phyloP scores from a whole-genome alignment of 129 eudicot genomes.

The Lactuca sativa region DNA sequence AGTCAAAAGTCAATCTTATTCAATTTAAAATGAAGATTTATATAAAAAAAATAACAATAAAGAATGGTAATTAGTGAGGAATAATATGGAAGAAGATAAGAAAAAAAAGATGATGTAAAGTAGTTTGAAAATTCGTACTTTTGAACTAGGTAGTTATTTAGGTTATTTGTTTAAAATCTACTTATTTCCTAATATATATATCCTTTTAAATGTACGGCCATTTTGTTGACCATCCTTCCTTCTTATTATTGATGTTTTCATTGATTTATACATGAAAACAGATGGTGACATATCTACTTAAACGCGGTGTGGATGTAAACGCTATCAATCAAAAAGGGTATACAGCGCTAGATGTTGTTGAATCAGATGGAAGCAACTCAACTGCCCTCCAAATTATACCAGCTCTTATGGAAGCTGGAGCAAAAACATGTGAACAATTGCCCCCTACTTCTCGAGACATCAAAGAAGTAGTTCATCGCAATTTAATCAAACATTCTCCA shows the following conservation, averaged over 20 bases:
- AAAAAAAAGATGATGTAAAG: too few relatives aligned
- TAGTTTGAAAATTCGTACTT: too few relatives aligned
- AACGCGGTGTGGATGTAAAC: constrained; percentile 45
- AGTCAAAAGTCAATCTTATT: too few relatives aligned
- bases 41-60: too few relatives aligned
- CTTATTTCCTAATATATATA: too few relatives aligned
- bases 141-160: too few relatives aligned
- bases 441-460: constrained; percentile 41
- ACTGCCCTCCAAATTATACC: constrained; percentile 44
- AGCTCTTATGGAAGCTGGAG: constrained; percentile 41
- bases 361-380: constrained; percentile 50
- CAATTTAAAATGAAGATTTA: too few relatives aligned
- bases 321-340: constrained; percentile 37
- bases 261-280: constrained; percentile 10
- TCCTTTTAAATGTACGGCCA: too few relatives aligned
- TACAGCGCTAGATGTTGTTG: constrained; percentile 47
- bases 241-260: not conserved
- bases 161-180: too few relatives aligned
- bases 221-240: too few relatives aligned
- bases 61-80: too few relatives aligned
- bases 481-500: constrained; percentile 11
- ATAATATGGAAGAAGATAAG: too few relatives aligned
- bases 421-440: constrained; percentile 49
- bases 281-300: constrained; percentile 50
- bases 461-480: constrained; percentile 30